Base-by-base conservation (phyloP, 352 stramenopile genomes). In the Aphanomyces invadans region DNA sequence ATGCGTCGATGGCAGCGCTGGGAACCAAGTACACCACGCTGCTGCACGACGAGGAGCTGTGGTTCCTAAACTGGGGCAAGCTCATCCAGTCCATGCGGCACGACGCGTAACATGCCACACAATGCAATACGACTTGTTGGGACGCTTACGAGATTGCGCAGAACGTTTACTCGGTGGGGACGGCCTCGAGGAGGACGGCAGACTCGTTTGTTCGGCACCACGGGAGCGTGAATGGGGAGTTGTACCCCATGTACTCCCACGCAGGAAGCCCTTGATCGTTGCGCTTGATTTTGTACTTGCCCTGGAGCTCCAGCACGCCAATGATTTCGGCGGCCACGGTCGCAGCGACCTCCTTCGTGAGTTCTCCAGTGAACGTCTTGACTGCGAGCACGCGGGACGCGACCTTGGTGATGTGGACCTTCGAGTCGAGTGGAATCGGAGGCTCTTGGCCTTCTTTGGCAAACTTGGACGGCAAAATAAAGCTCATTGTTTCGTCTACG, bases 381-480 rank as follows among this genome's bases (percentile, higher is more conserved):
- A 68, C 66, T 12, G 44, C 57, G 3, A 68, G 17, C 21, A 38
- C 17, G 29, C 53, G 33, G 7, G 29, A 32, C 10, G 32, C 7
- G 9, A 62, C 4, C 25, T 63, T 57, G n/a, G 44, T 28, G n/a
- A 68, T 55, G 12, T 62, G 21, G 17, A 68, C 45, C 7, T 51
- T 45, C 5, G 33, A 11, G 38, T 69, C 66, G 26, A 51, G 42
- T 3, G 66, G 57, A 23, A 25, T 28, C 21, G 66, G 66, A 1
- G 66, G 66, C 48, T 61, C 31, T 21, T 62, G 10, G 21, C 15
- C 46, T 0, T 42, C 21, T 28, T 39, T 56, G 19, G 62, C n/a
- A 39, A 62, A 69, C 21, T 69, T 69, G 44, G 55, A 48, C 17
- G 66, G 66, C 25, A 68, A 32, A n/a, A 71, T 69, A 1, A 68